phyloP scores from a whole-genome alignment of 768 basidiomycete genomes.

The Boletus vinaceobasis region DNA sequence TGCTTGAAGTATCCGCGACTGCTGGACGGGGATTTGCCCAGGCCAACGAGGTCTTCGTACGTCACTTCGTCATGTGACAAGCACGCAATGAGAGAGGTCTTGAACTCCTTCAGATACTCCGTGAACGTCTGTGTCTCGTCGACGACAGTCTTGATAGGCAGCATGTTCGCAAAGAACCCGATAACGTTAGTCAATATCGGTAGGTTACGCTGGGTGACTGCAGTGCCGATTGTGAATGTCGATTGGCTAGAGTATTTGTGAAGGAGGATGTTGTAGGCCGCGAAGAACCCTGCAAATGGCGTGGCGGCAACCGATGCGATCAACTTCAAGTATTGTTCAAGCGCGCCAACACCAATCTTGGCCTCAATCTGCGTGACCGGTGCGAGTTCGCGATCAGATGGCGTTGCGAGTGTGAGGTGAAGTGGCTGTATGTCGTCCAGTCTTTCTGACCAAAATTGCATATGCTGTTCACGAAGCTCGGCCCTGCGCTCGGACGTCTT shows the following conservation, averaged over 20 bases:
- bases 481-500: constrained; percentile 28
- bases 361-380: constrained; percentile 28
- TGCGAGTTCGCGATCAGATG: constrained; percentile 25
- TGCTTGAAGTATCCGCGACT: constrained; percentile 32
- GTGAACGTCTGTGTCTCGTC: constrained; percentile 24
- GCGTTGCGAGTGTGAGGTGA: constrained; percentile 25
- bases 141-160: constrained; percentile 28
- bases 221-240: constrained; percentile 28
- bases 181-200: constrained; percentile 26
- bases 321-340: constrained; percentile 20
- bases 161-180: constrained; percentile 32
- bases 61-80: constrained; percentile 29
- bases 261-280: constrained; percentile 31
- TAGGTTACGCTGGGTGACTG: constrained; percentile 31
- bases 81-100: constrained; percentile 19
- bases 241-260: constrained; percentile 32
- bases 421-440: constrained; percentile 16
- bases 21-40: constrained; percentile 23
- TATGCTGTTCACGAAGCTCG: constrained; percentile 23
- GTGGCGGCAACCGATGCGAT: constrained; percentile 18
- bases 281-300: constrained; percentile 30
- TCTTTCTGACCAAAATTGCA: constrained; percentile 25
- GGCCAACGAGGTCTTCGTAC: constrained; percentile 29
- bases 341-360: constrained; percentile 16
- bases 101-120: constrained; percentile 24